Conservation (phyloP, 805 yeast genomes). For the Teunomyces cretensis region DNA sequence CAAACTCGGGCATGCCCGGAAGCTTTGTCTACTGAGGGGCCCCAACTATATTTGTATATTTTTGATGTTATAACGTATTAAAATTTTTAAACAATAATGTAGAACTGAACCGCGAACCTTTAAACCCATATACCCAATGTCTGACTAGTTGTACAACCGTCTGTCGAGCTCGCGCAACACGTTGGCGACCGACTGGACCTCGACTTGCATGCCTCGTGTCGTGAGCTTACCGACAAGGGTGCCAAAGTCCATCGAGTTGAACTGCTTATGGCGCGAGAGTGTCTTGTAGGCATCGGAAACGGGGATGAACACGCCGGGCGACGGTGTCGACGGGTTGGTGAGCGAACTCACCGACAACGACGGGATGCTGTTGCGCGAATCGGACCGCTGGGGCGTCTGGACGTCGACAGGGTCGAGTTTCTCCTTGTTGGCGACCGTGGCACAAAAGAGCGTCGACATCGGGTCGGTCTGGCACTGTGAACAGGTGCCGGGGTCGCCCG, state of each 20-base stretch:
- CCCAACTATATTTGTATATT: too few relatives aligned
- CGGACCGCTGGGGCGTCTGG: not conserved
- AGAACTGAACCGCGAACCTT: not conserved
- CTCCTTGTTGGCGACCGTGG: conserved; percentile 68
- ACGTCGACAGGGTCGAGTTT: conserved; percentile 9
- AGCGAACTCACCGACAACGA: conserved; percentile 13
- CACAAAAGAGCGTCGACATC: conserved; percentile 83
- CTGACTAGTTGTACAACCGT: conserved; percentile 46
- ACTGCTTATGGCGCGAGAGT: conserved; percentile 76
- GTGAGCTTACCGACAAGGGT: conserved; percentile 72
- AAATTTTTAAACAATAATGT: not conserved
- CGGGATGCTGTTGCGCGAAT: conserved; percentile 15
- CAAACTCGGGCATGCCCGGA: too few relatives aligned
- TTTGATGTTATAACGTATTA: too few relatives aligned
- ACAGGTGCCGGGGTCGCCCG: conserved; percentile 89
- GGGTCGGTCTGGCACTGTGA: conserved; percentile 82
- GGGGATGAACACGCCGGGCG: conserved; percentile 64
- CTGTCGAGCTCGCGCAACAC: conserved; percentile 80
- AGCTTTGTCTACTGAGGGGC: too few relatives aligned
- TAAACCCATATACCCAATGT: not conserved
- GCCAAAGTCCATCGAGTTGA: conserved; percentile 70
- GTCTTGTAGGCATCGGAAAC: conserved; percentile 90
- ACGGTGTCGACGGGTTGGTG: conserved; percentile 14
- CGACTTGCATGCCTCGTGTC: conserved; percentile 86
- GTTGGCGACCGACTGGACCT: conserved; percentile 86